These are phyloP conservation scores for Aspergillus hancockii DNA, from an alignment of 495 filamentous ascomycete species.

Conservation along the genomic window DNA sequence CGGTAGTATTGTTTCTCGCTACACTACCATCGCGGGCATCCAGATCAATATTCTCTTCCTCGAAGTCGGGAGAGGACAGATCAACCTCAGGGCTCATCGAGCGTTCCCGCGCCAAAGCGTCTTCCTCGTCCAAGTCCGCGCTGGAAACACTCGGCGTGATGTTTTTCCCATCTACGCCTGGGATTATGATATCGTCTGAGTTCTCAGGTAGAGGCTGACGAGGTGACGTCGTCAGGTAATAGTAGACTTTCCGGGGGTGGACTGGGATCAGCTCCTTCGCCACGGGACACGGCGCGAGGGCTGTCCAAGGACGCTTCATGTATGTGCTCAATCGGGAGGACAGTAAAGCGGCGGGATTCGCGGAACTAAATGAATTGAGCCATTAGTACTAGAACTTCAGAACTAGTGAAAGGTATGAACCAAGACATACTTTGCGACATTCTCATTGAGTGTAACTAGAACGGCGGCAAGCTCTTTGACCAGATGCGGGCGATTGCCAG, in stretches of 20 bases:
- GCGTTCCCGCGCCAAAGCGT: conserved; percentile 69
- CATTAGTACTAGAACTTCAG: conserved; percentile 34
- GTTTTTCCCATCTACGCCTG: conserved; percentile 46
- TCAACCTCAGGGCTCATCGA: conserved; percentile 89
- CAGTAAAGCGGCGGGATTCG: conserved; percentile 92
- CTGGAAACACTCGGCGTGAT: conserved; percentile 88
- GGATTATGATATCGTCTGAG: conserved; percentile 52
- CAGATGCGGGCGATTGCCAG: conserved; percentile 88
- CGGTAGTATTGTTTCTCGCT: conserved; percentile 58
- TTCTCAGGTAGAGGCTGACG: conserved; percentile 82
- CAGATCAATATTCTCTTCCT: conserved; percentile 65
- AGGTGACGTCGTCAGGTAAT: conserved; percentile 82
- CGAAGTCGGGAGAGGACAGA: conserved; percentile 83
- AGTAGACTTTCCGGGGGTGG: conserved; percentile 94
- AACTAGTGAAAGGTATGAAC: not conserved
- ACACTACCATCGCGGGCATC: conserved; percentile 44
- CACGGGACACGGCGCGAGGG: conserved; percentile 78
- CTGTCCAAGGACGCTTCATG: conserved; percentile 85
- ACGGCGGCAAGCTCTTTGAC: conserved; percentile 91
- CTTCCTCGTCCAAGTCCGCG: conserved; percentile 66
- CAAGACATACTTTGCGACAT: conserved; percentile 81
- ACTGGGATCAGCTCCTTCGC: conserved; percentile 90
- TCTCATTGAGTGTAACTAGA: conserved; percentile 71
- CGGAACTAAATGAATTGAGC: conserved; percentile 62
- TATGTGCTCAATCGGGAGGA: conserved; percentile 88